Conservation (phyloP, 1,139 yeast species). For the Scheffersomyces quercinus region DNA sequence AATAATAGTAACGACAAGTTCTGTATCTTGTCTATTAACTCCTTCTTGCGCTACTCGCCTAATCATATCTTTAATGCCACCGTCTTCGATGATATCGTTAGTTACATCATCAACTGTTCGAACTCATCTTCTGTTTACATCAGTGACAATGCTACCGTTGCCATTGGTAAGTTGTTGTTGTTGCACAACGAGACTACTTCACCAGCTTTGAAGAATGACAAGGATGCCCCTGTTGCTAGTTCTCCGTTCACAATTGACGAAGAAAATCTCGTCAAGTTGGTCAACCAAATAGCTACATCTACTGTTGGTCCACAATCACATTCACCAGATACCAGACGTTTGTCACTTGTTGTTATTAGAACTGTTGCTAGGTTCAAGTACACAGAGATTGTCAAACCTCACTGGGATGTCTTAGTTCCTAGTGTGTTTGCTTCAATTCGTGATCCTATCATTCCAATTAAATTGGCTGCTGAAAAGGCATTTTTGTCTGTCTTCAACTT, state of each 20-base stretch:
- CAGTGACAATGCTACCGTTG: slow-evolving; percentile 78
- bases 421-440: slow-evolving; percentile 81
- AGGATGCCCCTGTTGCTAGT: slow-evolving; percentile 5
- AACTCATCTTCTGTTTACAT: slow-evolving; percentile 53
- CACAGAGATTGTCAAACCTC: slow-evolving; percentile 47
- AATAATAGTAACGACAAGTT: slow-evolving; percentile 40
- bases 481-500: slow-evolving; percentile 71
- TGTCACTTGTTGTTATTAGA: slow-evolving; percentile 73
- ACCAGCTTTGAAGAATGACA: slow-evolving; percentile 25
- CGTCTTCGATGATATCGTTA: slow-evolving; percentile 45
- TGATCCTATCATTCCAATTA: slow-evolving; percentile 84
- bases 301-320: slow-evolving; percentile 56
- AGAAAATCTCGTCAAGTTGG: slow-evolving; percentile 33
- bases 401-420: slow-evolving; percentile 62
- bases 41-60: slow-evolving; percentile 78
- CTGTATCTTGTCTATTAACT: slow-evolving; percentile 72
- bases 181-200: slow-evolving; percentile 44
- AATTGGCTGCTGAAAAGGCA: slow-evolving; percentile 93
- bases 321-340: slow-evolving; percentile 79
- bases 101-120: slow-evolving; percentile 49
- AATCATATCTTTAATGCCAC: slow-evolving; percentile 55
- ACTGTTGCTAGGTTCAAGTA: slow-evolving; percentile 69
- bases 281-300: slow-evolving; percentile 50
- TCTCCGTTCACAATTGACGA: slow-evolving; percentile 38
- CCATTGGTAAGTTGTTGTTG: slow-evolving; percentile 78